Base-by-base conservation (phyloP, 306 rosid genomes). In the Urtica urens region DNA sequence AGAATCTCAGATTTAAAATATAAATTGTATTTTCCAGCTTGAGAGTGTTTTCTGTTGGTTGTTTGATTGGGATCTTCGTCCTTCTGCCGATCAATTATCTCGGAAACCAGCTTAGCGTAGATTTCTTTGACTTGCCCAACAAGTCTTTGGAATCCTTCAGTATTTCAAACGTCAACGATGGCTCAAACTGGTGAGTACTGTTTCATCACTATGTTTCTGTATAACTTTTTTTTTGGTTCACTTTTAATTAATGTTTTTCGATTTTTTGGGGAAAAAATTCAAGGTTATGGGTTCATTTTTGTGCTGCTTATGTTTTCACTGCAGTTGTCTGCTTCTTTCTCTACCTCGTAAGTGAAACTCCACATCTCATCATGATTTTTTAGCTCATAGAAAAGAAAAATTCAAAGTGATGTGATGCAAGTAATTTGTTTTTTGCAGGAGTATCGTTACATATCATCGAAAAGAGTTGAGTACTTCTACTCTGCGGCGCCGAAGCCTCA, bases 281-380 rank as follows among this genome's bases (percentile, higher is more conserved):
- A 61, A 86, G 96, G 93, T 86, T 86, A 50, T 86, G 94, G 94
- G 56, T 79, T 54, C 96, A 86, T 69, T 77, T 82, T 63, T 68
- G 65, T 63, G 94, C 96, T 19, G 81, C 78, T 1, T 86, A 86
- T 72, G 49, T 79, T 59, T 74, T 82, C 72, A 82, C 80, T 9
- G 93, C 81, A 74, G 61, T 72, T 44, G 90, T 82, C 77, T 82
- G 96, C 83, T 86, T 74, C 71, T 80, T 82, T 77, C 96, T 86
- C 45, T 77, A 74, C 62, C 42, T 29, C 31, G 96, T 82, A 79
- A 82, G 96, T 82, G 25, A 44, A 39, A n/a, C n/a, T n/a, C n/a
- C n/a, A n/a, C n/a, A n/a, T n/a, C n/a, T n/a, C n/a, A 39, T 22
- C 46, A 29, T n/a, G 43, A 28, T 62, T 58, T 40, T 23, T 38